Percentiles rank a stretch among this genome's conserved stretches.
phyloP scores from a whole-genome alignment of 441 rosid species.

The Adansonia madagascariensis region DNA sequence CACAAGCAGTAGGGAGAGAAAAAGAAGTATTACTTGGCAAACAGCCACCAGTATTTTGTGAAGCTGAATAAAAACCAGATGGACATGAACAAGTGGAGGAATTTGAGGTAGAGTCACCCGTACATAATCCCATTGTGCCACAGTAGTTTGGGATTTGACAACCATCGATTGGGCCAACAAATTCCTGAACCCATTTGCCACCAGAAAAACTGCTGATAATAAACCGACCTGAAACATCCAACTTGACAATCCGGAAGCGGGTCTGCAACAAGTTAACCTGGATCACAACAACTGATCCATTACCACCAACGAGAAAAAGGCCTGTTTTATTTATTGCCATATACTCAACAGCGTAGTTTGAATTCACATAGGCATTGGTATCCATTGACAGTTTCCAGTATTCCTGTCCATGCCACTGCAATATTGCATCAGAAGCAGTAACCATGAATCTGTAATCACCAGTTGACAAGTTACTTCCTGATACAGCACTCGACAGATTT shows the following conservation, averaged over 20 bases:
- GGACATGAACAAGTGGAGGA: constrained; percentile 71
- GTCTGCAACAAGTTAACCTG: constrained; percentile 45
- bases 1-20: constrained; percentile 61
- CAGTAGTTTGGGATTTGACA: constrained; percentile 70
- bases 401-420: constrained; percentile 62
- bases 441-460: constrained; percentile 66
- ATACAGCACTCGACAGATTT: constrained; percentile 51
- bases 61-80: constrained; percentile 41
- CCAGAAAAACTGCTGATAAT: constrained; percentile 48
- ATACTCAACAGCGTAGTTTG: constrained; percentile 50
- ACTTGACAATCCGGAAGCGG: constrained; percentile 57
- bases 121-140: constrained; percentile 61
- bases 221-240: constrained; percentile 64
- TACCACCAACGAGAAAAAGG: constrained; percentile 56
- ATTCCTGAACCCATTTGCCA: constrained; percentile 45
- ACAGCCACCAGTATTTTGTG: constrained; percentile 46
- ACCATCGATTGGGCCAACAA: constrained; percentile 54
- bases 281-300: constrained; percentile 58
- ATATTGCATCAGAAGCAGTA: constrained; percentile 48
- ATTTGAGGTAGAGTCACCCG: constrained; percentile 34
- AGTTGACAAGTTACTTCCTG: constrained; percentile 47
- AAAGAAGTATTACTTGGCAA: constrained; percentile 47
- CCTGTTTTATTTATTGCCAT: constrained; percentile 65
- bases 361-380: constrained; percentile 43
- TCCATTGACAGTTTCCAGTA: constrained; percentile 84